Percentiles rank a stretch among this genome's conserved stretches.
These are phyloP conservation scores for Cunninghamia lanceolata DNA, from an alignment of 75 land plant species.

Conservation along the genomic window DNA sequence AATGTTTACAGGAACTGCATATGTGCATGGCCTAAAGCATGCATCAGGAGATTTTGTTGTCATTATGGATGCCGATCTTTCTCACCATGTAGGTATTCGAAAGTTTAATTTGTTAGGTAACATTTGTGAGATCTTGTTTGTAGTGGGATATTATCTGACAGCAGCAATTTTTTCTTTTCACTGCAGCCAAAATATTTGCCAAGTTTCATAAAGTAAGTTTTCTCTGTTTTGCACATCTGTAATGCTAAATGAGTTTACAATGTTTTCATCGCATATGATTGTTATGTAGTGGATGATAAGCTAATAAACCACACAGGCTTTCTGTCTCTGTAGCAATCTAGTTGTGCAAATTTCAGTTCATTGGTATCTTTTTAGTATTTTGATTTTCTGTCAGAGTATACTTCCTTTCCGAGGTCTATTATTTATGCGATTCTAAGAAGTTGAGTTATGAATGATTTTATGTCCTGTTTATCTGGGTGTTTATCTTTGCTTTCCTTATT, in stretches of 20 bases:
- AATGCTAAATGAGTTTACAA: not conserved
- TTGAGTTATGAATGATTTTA: not conserved
- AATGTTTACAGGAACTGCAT: constrained; percentile 86
- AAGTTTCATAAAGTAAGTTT: constrained; percentile 77
- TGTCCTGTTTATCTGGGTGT: not conserved
- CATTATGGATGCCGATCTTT: constrained; percentile 97
- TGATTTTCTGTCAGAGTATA: not conserved
- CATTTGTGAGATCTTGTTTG: not conserved
- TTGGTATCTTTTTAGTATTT: not conserved
- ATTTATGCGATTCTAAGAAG: not conserved
- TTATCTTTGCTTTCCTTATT: not conserved
- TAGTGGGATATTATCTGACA: not conserved
- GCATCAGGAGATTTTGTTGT: constrained; percentile 91
- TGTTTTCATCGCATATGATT: not conserved
- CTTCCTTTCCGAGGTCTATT: not conserved
- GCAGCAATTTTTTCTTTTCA: constrained; percentile 9
- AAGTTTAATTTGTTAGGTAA: not conserved
- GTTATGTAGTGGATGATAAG: not conserved
- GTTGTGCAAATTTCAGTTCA: not conserved
- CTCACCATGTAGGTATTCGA: constrained; percentile 77
- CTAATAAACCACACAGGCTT: not conserved
- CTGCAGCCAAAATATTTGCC: constrained; percentile 97
- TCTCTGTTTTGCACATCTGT: not conserved
- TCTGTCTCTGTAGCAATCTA: not conserved
- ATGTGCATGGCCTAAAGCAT: constrained; percentile 87